Evolutionary conservation across 345 rosid genomes (phyloP), one percentile per base, ranked within the genome.

Genomic region (Ceriops zippeliana): DNA sequence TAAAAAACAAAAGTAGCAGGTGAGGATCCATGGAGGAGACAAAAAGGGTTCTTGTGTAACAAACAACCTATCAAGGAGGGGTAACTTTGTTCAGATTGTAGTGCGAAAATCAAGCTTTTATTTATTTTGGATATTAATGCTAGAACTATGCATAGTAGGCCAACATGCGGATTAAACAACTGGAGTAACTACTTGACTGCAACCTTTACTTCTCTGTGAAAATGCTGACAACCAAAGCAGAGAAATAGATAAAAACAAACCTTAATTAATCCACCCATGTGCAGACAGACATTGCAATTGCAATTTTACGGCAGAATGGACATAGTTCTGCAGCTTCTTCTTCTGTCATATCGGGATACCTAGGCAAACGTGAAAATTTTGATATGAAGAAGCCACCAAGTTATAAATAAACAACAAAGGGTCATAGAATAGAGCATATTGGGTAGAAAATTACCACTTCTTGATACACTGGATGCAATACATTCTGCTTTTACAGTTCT

Each of bases 251-350:
- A 58, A 38, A 66, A 63, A 67, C 51, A 70, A 56, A 91, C 98
- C 96, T 86, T 60, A 30, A 91, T 79, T 67, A 85, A 73, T 58
- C 87, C 85, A 69, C 74, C 76, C 38, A 83, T 75, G 75, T 88
- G 95, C 80, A 93, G 80, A 78, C 98, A 93, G 42, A 70, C 72
- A 61, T 82, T 81, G 82, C 97, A 93, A 73, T 91, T 93, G 87
- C 98, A 93, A 57, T 84, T 89, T 76, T 80, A 15, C 87, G 70
- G 70, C 98, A 93, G 51, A 74, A 86, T 61, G 97, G 98, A 75
- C 98, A 93, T 71, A 70, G 75, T 34, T 72, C 70, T 11, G 87
- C 81, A 5, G 89, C 56, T 37, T 88, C 84, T 66, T 63, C 81
- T 70, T 86, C 86, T 56, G 86, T 62, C 79, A 88, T 60, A 42